A percentile compares a stretch with the other conserved stretches of the same genome.
These are phyloP conservation scores for Boletus rubescentipes DNA, from an alignment of 768 basidiomycete species.

Conservation along the genomic window DNA sequence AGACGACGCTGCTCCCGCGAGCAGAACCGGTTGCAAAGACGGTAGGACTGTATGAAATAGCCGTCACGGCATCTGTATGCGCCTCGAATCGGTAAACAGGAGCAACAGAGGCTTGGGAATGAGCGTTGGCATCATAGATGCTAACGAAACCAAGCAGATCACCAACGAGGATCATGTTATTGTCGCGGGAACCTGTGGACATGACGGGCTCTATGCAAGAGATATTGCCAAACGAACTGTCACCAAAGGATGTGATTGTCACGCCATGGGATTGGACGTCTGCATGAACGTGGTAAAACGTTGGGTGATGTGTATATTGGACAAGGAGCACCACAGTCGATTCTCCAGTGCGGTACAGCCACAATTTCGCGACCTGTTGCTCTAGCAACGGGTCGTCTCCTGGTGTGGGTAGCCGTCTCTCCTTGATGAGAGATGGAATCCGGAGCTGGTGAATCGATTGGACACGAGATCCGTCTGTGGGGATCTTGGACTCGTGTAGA, in stretches of 20 bases:
- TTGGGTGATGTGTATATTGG: conserved; percentile 47
- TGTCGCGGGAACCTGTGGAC: conserved; percentile 39
- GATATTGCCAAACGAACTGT: conserved; percentile 50
- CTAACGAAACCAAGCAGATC: conserved; percentile 64
- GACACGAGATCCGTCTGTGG: conserved; percentile 10
- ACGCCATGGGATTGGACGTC: conserved; percentile 28
- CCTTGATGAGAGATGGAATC: conserved; percentile 37
- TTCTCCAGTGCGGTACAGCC: conserved; percentile 14
- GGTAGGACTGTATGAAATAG: conserved; percentile 59
- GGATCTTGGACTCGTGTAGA: conserved; percentile 35
- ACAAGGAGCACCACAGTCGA: conserved; percentile 39
- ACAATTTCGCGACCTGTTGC: conserved; percentile 14
- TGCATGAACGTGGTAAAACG: conserved; percentile 53
- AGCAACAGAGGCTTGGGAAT: conserved; percentile 16
- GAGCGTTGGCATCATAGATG: conserved; percentile 52
- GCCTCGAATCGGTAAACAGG: conserved; percentile 58
- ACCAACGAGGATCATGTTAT: conserved; percentile 59
- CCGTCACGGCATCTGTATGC: conserved; percentile 63
- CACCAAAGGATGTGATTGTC: conserved; percentile 48
- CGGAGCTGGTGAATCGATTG: conserved; percentile 29
- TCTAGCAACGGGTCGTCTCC: not conserved
- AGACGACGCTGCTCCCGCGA: conserved; percentile 56
- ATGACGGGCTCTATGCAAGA: conserved; percentile 47
- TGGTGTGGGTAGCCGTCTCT: not conserved
- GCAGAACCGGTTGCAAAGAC: conserved; percentile 67